These are phyloP conservation scores for Trichoderma sp. DNA, from an alignment of 2,329 filamentous ascomycete species.

Conservation along the genomic window DNA sequence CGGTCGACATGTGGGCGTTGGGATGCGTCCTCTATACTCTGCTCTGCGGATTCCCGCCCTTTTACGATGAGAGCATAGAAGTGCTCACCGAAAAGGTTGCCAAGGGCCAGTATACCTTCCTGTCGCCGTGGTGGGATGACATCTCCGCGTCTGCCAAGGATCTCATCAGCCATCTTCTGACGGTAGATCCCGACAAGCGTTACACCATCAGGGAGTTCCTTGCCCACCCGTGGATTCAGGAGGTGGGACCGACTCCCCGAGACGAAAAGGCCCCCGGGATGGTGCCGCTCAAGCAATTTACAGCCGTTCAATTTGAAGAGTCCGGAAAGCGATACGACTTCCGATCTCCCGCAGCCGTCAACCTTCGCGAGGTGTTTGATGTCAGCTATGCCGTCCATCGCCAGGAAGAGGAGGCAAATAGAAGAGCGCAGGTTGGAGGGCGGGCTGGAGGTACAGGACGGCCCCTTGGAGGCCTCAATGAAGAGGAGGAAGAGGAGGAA, in stretches of 20 bases:
- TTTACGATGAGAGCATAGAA: conserved; percentile 98
- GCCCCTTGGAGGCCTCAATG: conserved; percentile 62
- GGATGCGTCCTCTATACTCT: conserved; percentile 96
- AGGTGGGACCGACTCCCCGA: conserved; percentile 54
- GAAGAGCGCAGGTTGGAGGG: conserved; percentile 75
- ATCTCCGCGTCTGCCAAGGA: conserved; percentile 95
- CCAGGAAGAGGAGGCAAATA: conserved; percentile 93
- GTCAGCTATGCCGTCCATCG: conserved; percentile 97
- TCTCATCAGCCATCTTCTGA: conserved; percentile 86
- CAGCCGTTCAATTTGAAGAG: conserved; percentile 51
- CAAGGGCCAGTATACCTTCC: conserved; percentile 91
- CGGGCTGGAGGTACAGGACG: conserved; percentile 63
- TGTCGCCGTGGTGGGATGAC: conserved; percentile 99
- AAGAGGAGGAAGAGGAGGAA: conserved; percentile 61
- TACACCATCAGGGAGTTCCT: conserved; percentile 93
- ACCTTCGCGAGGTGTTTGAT: conserved; percentile 94
- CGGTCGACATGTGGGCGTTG: conserved; percentile 98
- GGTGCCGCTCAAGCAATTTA: conserved; percentile 50
- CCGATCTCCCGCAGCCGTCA: conserved; percentile 90
- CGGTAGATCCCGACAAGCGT: conserved; percentile 90
- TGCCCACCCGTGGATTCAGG: conserved; percentile 87
- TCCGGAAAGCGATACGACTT: conserved; percentile 78
- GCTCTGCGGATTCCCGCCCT: conserved; percentile 94
- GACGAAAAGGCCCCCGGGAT: conserved; percentile 57
- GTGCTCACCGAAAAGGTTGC: conserved; percentile 97